A percentile compares a stretch with the other conserved stretches of the same genome.
Conservation (phyloP, 1,284 basidiomycete genomes). For the Austroboletus rostrupii region DNA sequence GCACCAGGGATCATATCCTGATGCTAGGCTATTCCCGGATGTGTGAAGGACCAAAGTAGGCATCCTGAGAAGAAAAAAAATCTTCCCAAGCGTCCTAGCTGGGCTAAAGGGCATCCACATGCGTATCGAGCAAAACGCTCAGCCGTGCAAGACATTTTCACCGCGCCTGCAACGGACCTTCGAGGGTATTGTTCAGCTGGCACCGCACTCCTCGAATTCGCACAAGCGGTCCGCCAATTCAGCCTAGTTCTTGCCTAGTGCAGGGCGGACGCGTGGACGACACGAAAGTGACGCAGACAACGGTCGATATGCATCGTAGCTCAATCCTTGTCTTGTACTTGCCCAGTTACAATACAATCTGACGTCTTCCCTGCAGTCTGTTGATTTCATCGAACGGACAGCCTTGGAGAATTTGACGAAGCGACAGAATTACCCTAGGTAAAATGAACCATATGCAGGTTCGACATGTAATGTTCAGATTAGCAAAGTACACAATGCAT, state of each 20-base stretch:
- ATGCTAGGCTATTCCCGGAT: no score
- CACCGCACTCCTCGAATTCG: constrained; percentile 84
- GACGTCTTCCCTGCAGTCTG: constrained; percentile 40
- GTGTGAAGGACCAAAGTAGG: no score
- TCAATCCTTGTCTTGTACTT: constrained; percentile 65
- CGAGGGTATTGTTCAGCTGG: constrained; percentile 85
- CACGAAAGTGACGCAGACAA: background rate
- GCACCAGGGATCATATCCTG: no score
- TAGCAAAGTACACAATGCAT: background rate
- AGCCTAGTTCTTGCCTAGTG: constrained; percentile 30
- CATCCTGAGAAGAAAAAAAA: no score
- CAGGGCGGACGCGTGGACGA: no score
- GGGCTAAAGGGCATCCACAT: constrained; percentile 37
- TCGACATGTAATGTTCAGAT: constrained; percentile 13
- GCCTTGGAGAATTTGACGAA: constrained; percentile 10
- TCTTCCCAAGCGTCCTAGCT: constrained; percentile 62
- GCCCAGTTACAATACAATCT: constrained; percentile 73
- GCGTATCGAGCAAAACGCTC: background rate
- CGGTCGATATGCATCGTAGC: constrained; percentile 36
- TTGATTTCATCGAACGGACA: background rate
- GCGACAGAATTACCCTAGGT: constrained; percentile 16
- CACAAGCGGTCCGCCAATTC: constrained; percentile 86
- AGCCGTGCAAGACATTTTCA: constrained; percentile 72
- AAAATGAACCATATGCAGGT: constrained; percentile 34
- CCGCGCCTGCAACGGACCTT: constrained; percentile 59